A percentile compares a stretch with the other conserved stretches of the same genome.
Evolutionary conservation across 2,329 filamentous ascomycete species (phyloP).

Genomic region (Macrophomina tecta): DNA sequence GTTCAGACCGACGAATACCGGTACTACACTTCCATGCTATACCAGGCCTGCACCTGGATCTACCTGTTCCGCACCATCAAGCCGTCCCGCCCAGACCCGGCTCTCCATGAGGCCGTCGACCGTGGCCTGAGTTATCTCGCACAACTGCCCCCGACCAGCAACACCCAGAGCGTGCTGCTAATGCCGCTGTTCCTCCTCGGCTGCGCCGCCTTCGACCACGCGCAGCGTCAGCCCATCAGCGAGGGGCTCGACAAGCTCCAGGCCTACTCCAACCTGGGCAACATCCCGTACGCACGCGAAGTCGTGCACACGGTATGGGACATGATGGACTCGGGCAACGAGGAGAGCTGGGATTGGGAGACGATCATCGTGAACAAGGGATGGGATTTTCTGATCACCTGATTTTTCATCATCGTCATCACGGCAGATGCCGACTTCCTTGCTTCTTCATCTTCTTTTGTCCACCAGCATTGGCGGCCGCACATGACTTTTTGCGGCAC

Average conservation of each 20-base stretch:
- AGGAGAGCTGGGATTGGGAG: conserved; percentile 69
- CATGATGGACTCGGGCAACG: conserved; percentile 63
- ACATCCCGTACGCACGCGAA: conserved; percentile 62
- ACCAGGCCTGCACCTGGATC: conserved; percentile 68
- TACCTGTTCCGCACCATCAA: conserved; percentile 68
- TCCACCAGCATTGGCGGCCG: too few species aligned
- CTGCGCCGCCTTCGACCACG: conserved; percentile 63
- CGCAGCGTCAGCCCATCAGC: conserved; percentile 62
- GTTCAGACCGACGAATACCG: conserved; percentile 59
- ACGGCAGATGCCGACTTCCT: background rate
- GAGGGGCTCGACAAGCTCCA: conserved; percentile 61
- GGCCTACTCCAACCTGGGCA: conserved; percentile 62
- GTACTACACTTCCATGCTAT: conserved; percentile 63
- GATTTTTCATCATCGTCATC: conserved; percentile 30
- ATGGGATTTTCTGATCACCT: conserved; percentile 68
- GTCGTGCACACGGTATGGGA: conserved; percentile 65
- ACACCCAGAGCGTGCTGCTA: conserved; percentile 64
- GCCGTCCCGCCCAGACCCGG: conserved; percentile 60
- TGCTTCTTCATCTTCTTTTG: background rate
- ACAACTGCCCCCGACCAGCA: conserved; percentile 59
- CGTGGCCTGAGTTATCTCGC: conserved; percentile 64
- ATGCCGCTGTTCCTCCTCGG: conserved; percentile 68
- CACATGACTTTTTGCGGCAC: too few species aligned
- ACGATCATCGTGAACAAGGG: conserved; percentile 63
- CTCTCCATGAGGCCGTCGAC: conserved; percentile 63